A percentile compares a stretch with the other conserved stretches of the same genome.
Conservation (phyloP, 1,284 basidiomycete genomes). For the Boletus smithii region DNA sequence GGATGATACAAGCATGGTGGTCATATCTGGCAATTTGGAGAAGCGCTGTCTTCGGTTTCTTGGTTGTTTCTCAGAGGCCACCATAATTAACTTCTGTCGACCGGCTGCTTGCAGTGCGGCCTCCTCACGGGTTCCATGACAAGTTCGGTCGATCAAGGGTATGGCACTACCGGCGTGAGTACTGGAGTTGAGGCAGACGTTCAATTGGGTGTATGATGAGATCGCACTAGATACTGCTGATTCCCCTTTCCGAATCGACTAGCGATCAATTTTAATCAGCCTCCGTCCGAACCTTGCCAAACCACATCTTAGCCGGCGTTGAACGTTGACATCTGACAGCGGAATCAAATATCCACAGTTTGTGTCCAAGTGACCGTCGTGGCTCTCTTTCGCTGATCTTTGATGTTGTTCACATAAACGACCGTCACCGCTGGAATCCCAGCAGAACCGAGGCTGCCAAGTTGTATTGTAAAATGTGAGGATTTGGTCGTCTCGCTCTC, state of each 20-base stretch:
- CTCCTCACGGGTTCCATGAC: conserved; percentile 25
- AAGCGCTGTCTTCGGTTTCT: conserved; percentile 16
- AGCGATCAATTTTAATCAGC: conserved; percentile 23
- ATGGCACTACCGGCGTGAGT: conserved; percentile 4
- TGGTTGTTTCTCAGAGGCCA: conserved; percentile 14
- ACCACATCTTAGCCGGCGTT: conserved; percentile 12
- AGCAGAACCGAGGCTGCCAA: conserved; percentile 6
- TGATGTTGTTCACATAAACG: conserved; percentile 24
- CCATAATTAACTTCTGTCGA: conserved; percentile 25
- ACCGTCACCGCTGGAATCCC: conserved; percentile 12
- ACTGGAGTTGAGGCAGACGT: conserved; percentile 4
- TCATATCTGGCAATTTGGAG: conserved; percentile 24
- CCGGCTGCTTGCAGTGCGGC: conserved; percentile 32
- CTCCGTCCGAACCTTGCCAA: conserved; percentile 6
- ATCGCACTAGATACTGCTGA: conserved; percentile 1
- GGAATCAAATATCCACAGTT: conserved; percentile 28
- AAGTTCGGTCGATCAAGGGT: conserved; percentile 15
- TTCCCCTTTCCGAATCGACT: conserved; percentile 2
- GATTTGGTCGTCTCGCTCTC: conserved; percentile 12
- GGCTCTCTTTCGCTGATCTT: conserved; percentile 20
- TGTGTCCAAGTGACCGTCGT: conserved; percentile 9
- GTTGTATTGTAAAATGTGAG: conserved; percentile 27
- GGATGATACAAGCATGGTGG: conserved; percentile 18
- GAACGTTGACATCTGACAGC: conserved; percentile 30
- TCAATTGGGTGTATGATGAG: not conserved